Conservation (phyloP, 2,329 filamentous ascomycete genomes). For the Microdochium trichocladiopsis region DNA sequence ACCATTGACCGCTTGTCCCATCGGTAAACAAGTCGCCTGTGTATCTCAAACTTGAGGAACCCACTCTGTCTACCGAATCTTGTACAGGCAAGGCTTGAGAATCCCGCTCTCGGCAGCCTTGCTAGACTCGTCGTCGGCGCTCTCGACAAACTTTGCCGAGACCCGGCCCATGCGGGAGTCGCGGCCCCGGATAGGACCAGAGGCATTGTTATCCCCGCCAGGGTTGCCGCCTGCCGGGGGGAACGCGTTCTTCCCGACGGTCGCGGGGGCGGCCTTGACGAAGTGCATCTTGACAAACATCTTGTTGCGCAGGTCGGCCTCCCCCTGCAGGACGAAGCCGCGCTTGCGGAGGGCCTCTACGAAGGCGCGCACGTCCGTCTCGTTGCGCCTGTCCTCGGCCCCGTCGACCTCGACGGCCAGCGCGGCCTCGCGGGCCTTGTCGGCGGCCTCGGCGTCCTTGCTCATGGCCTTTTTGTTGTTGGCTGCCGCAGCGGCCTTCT, state of each 20-base stretch:
- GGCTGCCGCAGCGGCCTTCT: slow-evolving; percentile 35
- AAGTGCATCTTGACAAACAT: slow-evolving; percentile 99
- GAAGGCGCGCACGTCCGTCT: slow-evolving; percentile 84
- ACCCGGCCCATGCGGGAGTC: slow-evolving; percentile 48
- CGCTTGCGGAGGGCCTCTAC: slow-evolving; percentile 73
- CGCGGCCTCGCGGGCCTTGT: slow-evolving; percentile 37
- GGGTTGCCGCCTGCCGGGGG: slow-evolving; percentile 54
- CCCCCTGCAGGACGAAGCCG: slow-evolving; percentile 76
- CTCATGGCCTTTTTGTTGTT: slow-evolving; percentile 38
- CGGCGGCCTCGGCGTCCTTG: slow-evolving; percentile 29
- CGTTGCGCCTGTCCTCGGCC: slow-evolving; percentile 52
- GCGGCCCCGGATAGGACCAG: too few relatives aligned
- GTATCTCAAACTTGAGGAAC: slow-evolving; percentile 33
- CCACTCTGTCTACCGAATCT: slow-evolving; percentile 58
- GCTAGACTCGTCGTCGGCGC: slow-evolving; percentile 43
- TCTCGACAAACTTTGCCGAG: slow-evolving; percentile 43
- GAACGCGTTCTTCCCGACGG: slow-evolving; percentile 65
- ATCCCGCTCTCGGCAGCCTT: slow-evolving; percentile 58
- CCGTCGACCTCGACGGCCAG: slow-evolving; percentile 68
- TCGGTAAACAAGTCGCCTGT: too few relatives aligned
- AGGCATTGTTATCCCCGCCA: too few relatives aligned
- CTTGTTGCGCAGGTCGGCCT: slow-evolving; percentile 79
- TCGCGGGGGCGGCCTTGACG: slow-evolving; percentile 70
- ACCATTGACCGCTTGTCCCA: too few relatives aligned
- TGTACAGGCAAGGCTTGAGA: slow-evolving; percentile 94